Percentiles rank a stretch among this genome's conserved stretches.
phyloP scores from a whole-genome alignment of 257 asterid genomes.

The Przewalskia tangutica region DNA sequence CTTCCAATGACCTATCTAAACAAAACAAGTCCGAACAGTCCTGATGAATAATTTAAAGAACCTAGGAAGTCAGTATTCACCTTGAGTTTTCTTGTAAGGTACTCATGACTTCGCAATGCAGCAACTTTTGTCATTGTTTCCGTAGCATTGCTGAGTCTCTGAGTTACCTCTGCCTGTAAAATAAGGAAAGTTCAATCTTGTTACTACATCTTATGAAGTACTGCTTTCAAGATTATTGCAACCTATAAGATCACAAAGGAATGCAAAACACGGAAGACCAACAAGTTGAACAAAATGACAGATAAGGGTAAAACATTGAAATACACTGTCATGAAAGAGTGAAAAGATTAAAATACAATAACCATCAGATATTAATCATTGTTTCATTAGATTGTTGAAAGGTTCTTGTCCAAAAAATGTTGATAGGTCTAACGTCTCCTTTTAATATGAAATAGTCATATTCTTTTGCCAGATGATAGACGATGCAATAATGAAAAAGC shows the following conservation, averaged over 20 bases:
- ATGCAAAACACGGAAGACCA: neutral
- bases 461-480: neutral
- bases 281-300: neutral
- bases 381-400: neutral
- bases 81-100: conserved; percentile 75
- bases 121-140: conserved; percentile 25
- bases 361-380: neutral
- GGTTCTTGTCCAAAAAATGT: neutral
- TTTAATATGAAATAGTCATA: neutral
- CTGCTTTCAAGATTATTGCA: neutral
- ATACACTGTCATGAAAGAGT: neutral
- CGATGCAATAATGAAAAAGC: neutral
- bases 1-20: neutral
- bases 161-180: conserved; percentile 78
- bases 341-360: neutral
- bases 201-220: neutral
- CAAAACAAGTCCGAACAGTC: neutral
- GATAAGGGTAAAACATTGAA: neutral
- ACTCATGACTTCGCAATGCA: conserved; percentile 63
- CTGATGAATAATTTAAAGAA: neutral
- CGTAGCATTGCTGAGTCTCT: conserved; percentile 51
- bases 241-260: neutral
- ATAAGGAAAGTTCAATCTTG: neutral
- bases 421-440: neutral
- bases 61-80: conserved; percentile 14